Evolutionary conservation across 371 early-diverging fungal genomes (phyloP).

Genomic region (Caulochytrium protostelioides): DNA sequence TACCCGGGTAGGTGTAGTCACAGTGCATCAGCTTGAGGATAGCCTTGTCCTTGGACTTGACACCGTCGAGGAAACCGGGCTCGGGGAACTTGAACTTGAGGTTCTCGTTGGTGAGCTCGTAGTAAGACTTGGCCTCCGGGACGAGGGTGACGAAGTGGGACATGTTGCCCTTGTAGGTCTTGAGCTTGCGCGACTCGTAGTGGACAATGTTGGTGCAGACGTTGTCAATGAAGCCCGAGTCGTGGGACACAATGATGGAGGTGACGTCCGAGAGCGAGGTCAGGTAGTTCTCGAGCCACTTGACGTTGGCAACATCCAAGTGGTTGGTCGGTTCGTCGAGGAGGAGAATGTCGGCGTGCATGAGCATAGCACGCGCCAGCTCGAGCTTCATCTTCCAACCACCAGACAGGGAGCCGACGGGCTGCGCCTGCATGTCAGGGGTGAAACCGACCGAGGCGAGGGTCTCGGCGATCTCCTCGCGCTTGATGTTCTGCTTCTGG

Average conservation of each 20-base stretch:
- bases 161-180: conserved; percentile 60
- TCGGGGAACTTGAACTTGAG: conserved; percentile 43
- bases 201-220: conserved; percentile 29
- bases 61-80: conserved; percentile 46
- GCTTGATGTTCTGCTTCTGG: too few relatives aligned
- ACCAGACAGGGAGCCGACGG: conserved; percentile 56
- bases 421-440: conserved; percentile 35
- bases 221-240: conserved; percentile 29
- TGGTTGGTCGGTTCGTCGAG: conserved; percentile 44
- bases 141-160: conserved; percentile 55
- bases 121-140: conserved; percentile 56
- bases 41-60: conserved; percentile 48
- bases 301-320: conserved; percentile 29
- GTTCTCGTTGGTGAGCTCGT: conserved; percentile 34
- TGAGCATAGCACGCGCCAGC: conserved; percentile 61
- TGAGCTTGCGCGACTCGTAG: conserved; percentile 35
- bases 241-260: conserved; percentile 34
- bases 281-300: conserved; percentile 29
- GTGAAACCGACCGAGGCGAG: conserved; percentile 45
- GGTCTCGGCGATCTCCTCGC: conserved; percentile 26
- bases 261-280: conserved; percentile 18
- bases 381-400: conserved; percentile 80
- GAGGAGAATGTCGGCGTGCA: conserved; percentile 32
- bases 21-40: conserved; percentile 40
- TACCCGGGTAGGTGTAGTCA: conserved; percentile 43